Base-by-base conservation (phyloP, 2,329 filamentous ascomycete species). In the Thermothelomyces thermophilus region DNA sequence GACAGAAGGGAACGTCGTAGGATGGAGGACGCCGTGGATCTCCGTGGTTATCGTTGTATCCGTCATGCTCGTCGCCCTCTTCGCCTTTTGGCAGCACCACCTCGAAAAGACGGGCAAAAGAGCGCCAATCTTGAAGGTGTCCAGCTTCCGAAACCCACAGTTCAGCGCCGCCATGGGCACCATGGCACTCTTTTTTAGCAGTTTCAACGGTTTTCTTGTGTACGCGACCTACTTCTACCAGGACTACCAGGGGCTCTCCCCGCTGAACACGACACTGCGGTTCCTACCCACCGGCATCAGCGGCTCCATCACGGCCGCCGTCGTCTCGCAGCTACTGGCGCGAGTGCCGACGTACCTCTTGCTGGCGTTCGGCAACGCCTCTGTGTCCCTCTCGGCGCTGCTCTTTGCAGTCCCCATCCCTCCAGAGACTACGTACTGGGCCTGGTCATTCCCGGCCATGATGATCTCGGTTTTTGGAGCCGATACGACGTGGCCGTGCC, bases 181-280 rank as follows among this genome's bases (percentile, higher is more conserved):
- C 57, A 84, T 86, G 76, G 72, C 72, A 0, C 64, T 86, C 1
- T 86, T 86, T 67, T 86, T 83, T 59, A 75, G 77, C 16, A 71
- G 74, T 2, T 87, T 87, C 68, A 86, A 84, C 66, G 82, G 83
- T 63, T 85, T 76, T 57, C 67, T 86, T 34, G 71, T 87, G 53
- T 85, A 77, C 58, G 76, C 81, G 1, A 87, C 84, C 4, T 87
- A 83, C 64, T 85, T 79, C 65, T 87, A 79, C 65, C 84, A 87
- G 64, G 75, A 83, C 55, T 86, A 77, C 62, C 81, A 83, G 58
- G 77, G 74, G 0, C 71, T 81, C 1, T 73, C 72, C 0, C 70
- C 82, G 0, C 68, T 86, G n/a, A 76, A 85, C 55, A 86, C 83
- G 0, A 85, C 82, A 11, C 63, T 87, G 8, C 79, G 82, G 3